Base-by-base conservation (phyloP, 352 stramenopile species). In the Aphanomyces invadans region DNA sequence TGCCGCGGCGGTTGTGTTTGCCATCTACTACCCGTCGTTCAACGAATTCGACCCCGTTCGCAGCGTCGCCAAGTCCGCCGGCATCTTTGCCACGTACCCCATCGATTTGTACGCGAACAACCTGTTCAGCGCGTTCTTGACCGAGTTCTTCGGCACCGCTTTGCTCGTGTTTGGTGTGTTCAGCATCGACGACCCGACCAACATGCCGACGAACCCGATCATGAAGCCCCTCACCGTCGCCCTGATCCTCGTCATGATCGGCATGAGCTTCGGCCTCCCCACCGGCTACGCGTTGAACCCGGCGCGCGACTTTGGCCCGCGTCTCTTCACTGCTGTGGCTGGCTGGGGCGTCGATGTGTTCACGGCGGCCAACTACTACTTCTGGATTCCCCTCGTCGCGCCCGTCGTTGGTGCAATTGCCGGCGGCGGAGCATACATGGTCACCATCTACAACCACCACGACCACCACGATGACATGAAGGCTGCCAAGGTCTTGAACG, bases 91-190 rank as follows among this genome's bases (percentile, higher is more conserved):
- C 62, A 78, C 72, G 46, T 68, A 78, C 65, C 74, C 74, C 26
- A 65, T 71, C 46, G 36, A 42, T 15, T 23, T 45, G 7, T 29
- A 51, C 38, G 68, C 74, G 38, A 66, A 70, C 32, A 70, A 71
- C 53, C 56, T 70, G 51, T 42, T 42, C 15, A 78, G 62, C 4
- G 73, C 73, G 1, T 76, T 78, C 53, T 72, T 73, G 49, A 73
- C 63, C 69, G 78, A 88, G 55, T 61, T 86, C 52, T 74, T 88
- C 38, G 80, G 77, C 29, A 87, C 73, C 52, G 80, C 79, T 44
- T 29, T 91, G 66, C 68, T 91, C 23, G 62, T 91, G 31, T 61
- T 91, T 25, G 80, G 79, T 23, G 86, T 91, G 65, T 86, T 89
- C 38, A 73, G 80, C 1, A 67, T 91, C 59, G 82, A 78, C 3